Evolutionary conservation across 345 rosid genomes (phyloP), one percentile per base, ranked within the genome.

Genomic region (Brassica nigra): DNA sequence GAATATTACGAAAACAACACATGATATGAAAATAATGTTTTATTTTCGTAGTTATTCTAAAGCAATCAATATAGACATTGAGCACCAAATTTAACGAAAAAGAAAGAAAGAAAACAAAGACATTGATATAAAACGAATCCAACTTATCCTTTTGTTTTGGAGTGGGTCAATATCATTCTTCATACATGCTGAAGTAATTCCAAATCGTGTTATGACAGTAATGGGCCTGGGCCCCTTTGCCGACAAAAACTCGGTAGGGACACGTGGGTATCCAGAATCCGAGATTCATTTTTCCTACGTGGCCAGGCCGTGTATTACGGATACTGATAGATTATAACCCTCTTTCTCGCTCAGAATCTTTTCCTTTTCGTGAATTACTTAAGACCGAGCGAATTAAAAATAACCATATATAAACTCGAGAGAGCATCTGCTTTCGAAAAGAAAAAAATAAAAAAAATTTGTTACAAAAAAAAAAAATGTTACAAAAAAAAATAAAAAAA

Each of bases 171-270:
- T 57, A 44, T 78, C 73, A 66, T 27, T 72, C 54, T 27, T 72
- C 54, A 31, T 15, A 64, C 58, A 70, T 37, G 44, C 27, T 70
- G 66, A 71, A 57, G 8, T 30, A 71, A 34, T 30, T 14, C 18
- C 4, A 1, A 33, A 73, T n/a, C 31, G 74, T 73, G 69, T 31
- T 42, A 67, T n/a, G 57, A 33, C 4, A 39, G 1, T 5, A 62
- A 74, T 80, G 83, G 79, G 83, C 75, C 52, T 49, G 57, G 75
- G 70, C 79, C 78, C 59, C 4, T 66, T 74, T 74, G 66, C 79
- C 78, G 83, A 80, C 79, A 62, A 0, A 66, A 59, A 61, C 5
- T 7, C 0, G 6, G 23, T 5, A 1, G 0, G 12, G 57, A 10
- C 83, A 80, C 76, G 83, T 80, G 58, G 63, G 54, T 0, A 70